Percentiles rank a stretch among this genome's conserved stretches.
phyloP scores from a whole-genome alignment of 2,329 filamentous ascomycete genomes.

The Aspergillus novofumigatus region DNA sequence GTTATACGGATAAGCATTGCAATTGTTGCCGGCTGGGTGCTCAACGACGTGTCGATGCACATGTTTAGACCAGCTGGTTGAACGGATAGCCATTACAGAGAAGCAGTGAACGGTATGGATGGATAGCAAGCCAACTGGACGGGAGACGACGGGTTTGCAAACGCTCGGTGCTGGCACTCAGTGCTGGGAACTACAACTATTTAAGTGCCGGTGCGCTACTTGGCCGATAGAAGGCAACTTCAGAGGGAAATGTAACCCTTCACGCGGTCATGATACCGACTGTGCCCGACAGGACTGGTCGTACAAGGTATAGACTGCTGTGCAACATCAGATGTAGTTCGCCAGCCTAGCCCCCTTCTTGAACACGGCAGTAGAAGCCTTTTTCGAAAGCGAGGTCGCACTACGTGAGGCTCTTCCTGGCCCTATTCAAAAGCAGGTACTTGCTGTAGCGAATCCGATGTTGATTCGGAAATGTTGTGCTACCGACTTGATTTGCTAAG shows the following conservation, averaged over 20 bases:
- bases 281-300: background rate
- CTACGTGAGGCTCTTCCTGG: background rate
- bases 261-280: background rate
- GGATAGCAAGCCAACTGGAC: background rate
- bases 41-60: background rate
- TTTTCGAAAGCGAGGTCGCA: background rate
- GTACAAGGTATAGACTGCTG: background rate
- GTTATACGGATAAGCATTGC: background rate
- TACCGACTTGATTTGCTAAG: background rate
- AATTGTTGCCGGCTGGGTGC: background rate
- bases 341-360: background rate
- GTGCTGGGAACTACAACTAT: background rate
- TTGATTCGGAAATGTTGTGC: background rate
- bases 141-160: background rate
- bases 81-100: background rate
- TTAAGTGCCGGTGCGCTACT: background rate
- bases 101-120: background rate
- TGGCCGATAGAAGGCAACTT: background rate
- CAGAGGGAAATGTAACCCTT: background rate
- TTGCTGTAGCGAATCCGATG: background rate
- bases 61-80: background rate
- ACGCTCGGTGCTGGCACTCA: background rate
- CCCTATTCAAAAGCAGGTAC: background rate
- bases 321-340: background rate
- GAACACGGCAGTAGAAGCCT: background rate